phyloP scores from a whole-genome alignment of 176 grass and related monocot species.

The Avena insularis region DNA sequence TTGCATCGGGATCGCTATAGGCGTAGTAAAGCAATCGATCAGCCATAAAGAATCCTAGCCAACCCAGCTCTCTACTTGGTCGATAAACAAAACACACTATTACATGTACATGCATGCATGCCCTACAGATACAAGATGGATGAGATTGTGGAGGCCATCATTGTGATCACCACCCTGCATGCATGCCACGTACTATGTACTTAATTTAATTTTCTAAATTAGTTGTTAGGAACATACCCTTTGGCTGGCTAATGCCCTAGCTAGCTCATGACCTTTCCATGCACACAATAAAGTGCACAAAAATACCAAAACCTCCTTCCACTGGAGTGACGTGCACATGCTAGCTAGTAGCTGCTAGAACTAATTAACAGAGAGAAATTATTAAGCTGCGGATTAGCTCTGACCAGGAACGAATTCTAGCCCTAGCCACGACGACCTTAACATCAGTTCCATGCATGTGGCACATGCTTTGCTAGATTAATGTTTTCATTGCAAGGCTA shows the following conservation, averaged over 20 bases:
- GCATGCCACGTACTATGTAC: not conserved
- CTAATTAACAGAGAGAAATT: too few relatives aligned
- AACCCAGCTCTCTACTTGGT: not conserved
- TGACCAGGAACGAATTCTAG: too few relatives aligned
- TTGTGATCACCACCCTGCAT: conserved; percentile 32
- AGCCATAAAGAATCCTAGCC: conserved; percentile 36
- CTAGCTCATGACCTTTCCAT: conserved; percentile 7
- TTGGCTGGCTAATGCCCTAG: not conserved
- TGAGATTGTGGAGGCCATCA: conserved; percentile 29
- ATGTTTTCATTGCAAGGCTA: too few relatives aligned
- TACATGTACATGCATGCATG: too few relatives aligned
- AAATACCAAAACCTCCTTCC: not conserved
- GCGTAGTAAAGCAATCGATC: conserved; percentile 37
- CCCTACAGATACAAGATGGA: too few relatives aligned
- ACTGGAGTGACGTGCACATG: too few relatives aligned
- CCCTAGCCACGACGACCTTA: too few relatives aligned
- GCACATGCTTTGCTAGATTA: too few relatives aligned
- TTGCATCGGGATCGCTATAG: conserved; percentile 45
- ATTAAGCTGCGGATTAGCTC: too few relatives aligned
- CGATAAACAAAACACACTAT: not conserved
- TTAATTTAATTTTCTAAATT: not conserved
- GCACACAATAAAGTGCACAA: not conserved
- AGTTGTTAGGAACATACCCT: not conserved
- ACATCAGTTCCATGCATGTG: too few relatives aligned
- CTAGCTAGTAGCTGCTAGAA: too few relatives aligned